Evolutionary conservation across 768 basidiomycete genomes (phyloP), one percentile per base, ranked within the genome.

Genomic region (Tulasnella calospora): DNA sequence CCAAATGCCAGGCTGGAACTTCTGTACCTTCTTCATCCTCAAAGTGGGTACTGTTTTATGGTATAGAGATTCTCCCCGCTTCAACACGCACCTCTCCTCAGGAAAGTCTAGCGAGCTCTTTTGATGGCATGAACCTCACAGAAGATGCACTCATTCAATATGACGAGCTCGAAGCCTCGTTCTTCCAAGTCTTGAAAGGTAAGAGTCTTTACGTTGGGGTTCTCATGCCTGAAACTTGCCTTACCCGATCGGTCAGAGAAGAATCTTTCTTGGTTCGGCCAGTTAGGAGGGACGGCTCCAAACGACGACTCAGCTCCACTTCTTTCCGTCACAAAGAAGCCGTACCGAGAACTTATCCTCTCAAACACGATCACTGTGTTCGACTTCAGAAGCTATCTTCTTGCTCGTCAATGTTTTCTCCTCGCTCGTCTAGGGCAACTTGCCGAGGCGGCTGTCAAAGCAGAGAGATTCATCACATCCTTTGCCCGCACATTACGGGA

Each of bases 1-100:
- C 77, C 89, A 92, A 81, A 93, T 96, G 90, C 95, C 95, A 0
- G 97, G 98, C 12, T 99, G 98, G 98, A 98, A 98, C 83, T 99
- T 98, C 83, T 96, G 96, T 83, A 96, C 93, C 0, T 99, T 96
- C 86, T 98, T 98, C 84, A 90, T 96, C 73, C 87, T 96, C 47
- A 99, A 99, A 90, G 97, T 95, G 76, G 78, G 87, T 35, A 1
- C 74, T n/a, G 33, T 73, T 77, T 19, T 71, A 19, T 15, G 44
- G 13, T 46, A 38, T 38, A 9, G 38, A 9, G 38, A 38, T 38
- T 38, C 3, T 73, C 30, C 51, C 41, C 44, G 15, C 35, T 76
- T 33, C 4, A 1, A 21, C 38, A 4, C 38, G 38, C 38, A 3
- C 38, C 38, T 38, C 3, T 38, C 9, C 30, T 21, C 69, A 99